Evolutionary conservation across 495 filamentous ascomycete species (phyloP).

Genomic region (Penicillium diatomitis): DNA sequence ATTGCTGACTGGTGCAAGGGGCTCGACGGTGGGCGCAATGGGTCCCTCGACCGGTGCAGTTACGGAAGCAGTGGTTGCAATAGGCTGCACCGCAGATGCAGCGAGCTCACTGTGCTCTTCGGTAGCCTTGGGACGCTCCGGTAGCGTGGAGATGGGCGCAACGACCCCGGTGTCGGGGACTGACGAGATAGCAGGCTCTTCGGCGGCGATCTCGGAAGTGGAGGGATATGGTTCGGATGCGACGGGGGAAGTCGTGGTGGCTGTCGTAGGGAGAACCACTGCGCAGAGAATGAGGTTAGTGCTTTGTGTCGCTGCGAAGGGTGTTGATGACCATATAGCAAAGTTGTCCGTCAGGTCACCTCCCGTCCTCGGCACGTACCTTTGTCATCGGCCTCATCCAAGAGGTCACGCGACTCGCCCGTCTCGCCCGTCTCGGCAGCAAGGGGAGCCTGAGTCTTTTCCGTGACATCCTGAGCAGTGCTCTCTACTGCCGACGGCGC

Average conservation of each 20-base stretch:
- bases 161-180: conserved; percentile 3
- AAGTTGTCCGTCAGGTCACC: not conserved
- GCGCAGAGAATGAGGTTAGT: not conserved
- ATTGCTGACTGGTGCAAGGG: conserved; percentile 8
- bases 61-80: too few species aligned
- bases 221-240: conserved; percentile 17
- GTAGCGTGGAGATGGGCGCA: conserved; percentile 9
- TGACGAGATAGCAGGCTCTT: conserved; percentile 10
- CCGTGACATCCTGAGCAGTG: conserved; percentile 13
- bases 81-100: too few species aligned
- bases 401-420: conserved; percentile 11
- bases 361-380: conserved; percentile 1
- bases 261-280: conserved; percentile 15
- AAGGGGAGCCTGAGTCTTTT: conserved; percentile 20
- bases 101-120: conserved; percentile 1
- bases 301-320: not conserved
- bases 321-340: too few species aligned
- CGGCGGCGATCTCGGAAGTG: conserved; percentile 11
- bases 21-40: not conserved
- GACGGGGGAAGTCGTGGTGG: conserved; percentile 10
- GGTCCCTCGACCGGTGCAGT: not conserved
- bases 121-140: conserved; percentile 25
- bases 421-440: conserved; percentile 1
- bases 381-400: conserved; percentile 12
- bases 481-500: conserved; percentile 14